Base-by-base conservation (phyloP, 495 filamentous ascomycete genomes). In the Xylaria cubensis region DNA sequence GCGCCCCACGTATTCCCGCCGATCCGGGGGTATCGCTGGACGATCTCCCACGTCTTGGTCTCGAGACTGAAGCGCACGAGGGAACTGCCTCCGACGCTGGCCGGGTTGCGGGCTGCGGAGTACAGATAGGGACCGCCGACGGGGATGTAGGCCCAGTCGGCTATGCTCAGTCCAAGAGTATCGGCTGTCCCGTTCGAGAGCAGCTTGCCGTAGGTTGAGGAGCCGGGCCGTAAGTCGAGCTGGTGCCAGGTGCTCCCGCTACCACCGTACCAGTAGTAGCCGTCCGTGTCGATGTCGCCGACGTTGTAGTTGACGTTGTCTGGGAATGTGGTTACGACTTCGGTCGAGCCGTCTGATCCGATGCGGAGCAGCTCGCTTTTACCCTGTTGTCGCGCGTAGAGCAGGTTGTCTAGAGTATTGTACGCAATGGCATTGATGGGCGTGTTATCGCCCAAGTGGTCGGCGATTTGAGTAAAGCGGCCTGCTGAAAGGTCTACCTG, bases 111-210 rank as follows among this genome's bases (percentile, higher is more conserved):
- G 1, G 64, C 70, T 0, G 71, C 70, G 0, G 70, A 56, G 42
- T 72, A 75, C 9, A 75, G 61, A 21, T 66, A 75, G 0, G 36
- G 58, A 0, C 73, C 73, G 0, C 42, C 73, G 0, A 64, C 66
- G 12, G 70, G 73, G 46, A 73, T 65, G 55, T 75, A 75, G 1
- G 63, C 61, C 73, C 73, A 72, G 73, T 72, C 63, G 19, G 62
- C 69, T 4, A 72, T 56, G 56, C 21, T 13, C 9, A 72, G 26
- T 4, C 69, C 63, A 3, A 72, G 69, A 3, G 34, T 55, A 62
- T 67, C 55, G 46, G 59, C 64, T 15, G 39, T 68, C 19, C 73
- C 73, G n/a, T 55, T 67, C 29, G 8, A 64, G 19, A 74, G 39
- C 34, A 63, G 17, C 1, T 7, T 46, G 24, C 69, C 73, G 56